Base-by-base conservation (phyloP, 2,329 filamentous ascomycete genomes). In the Aureobasidium uvarum region DNA sequence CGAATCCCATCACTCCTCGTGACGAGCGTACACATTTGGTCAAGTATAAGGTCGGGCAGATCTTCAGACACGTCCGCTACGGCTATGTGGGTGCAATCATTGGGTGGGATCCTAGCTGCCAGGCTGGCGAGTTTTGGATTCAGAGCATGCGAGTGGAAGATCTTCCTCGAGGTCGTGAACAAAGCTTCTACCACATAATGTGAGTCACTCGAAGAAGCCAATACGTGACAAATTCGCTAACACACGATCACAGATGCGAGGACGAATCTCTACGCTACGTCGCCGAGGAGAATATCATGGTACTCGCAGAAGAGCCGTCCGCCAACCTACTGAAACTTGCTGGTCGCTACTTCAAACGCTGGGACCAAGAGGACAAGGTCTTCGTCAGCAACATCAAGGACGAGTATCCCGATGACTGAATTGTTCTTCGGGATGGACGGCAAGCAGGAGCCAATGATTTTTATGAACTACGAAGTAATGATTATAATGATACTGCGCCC, bases 321-420 rank as follows among this genome's bases (percentile, higher is more conserved):
- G 77, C 83, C n/a, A 77, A 84, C 28, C 80, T 96, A 68, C 83
- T 91, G 72, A 81, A 81, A 52, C 77, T 90, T 69, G 91, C 92
- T 3, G 95, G 95, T 0, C 89, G 88, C 71, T 91, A 91, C 76
- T 98, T 99, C 76, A 96, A 91, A 76, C 83, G 92, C 48, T 98
- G 92, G 82, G 91, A 97, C 76, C 73, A 75, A 5, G 79, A 79
- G 39, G 81, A 77, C 0, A 86, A 86, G 69, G 81, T 78, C 4
- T 99, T 98, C 78, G 83, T 96, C 38, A 96, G 92, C 71, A 98
- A 97, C 75, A 81, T 90, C 62, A 78, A 78, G 70, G 91, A 96
- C 71, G 87, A 93, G 72, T 97, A 92, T 76, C 94, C 94, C 0
- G 89, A 96, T 73, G 91, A 96, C 77, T 96, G 66, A 72, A n/a